Conservation (phyloP, 2,329 filamentous ascomycete genomes). For the Nothophaeocryptopus gaeumannii region DNA sequence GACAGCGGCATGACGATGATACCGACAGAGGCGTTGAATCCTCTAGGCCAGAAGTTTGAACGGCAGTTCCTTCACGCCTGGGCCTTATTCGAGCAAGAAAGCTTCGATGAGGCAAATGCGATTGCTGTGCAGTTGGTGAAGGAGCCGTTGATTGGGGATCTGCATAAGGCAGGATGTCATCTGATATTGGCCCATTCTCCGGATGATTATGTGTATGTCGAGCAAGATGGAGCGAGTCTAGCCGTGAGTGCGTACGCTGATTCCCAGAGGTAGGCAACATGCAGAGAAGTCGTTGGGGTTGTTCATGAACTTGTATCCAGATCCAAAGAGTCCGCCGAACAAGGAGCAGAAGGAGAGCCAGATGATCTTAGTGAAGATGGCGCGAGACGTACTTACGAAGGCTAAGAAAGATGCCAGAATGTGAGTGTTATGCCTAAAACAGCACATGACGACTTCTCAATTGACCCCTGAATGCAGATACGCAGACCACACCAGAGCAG, state of each 20-base stretch:
- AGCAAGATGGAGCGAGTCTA: not conserved
- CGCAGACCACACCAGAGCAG: not conserved
- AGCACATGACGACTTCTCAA: not conserved
- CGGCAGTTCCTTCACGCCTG: constrained; percentile 13
- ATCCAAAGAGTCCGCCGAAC: constrained; percentile 11
- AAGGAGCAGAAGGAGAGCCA: constrained; percentile 14
- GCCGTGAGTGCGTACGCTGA: not conserved
- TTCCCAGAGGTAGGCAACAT: constrained; percentile 4
- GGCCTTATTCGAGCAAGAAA: constrained; percentile 13
- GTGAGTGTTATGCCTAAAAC: not conserved
- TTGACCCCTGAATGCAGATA: not conserved
- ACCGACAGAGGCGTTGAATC: constrained; percentile 15
- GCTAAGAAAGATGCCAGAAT: constrained; percentile 11
- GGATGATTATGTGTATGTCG: constrained; percentile 17
- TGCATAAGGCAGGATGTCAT: constrained; percentile 18
- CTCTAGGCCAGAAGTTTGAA: constrained; percentile 17
- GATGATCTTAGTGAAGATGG: constrained; percentile 8
- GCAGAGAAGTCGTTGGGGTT: constrained; percentile 13
- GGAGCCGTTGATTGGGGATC: constrained; percentile 11
- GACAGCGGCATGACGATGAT: constrained; percentile 1
- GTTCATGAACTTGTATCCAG: constrained; percentile 11
- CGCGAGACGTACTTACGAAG: constrained; percentile 9
- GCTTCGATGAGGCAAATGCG: constrained; percentile 15
- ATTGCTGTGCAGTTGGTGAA: constrained; percentile 11
- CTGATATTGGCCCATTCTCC: constrained; percentile 16